A percentile compares a stretch with the other conserved stretches of the same genome.
phyloP scores from a whole-genome alignment of 1,284 basidiomycete genomes.

The Termitomyces sp. region DNA sequence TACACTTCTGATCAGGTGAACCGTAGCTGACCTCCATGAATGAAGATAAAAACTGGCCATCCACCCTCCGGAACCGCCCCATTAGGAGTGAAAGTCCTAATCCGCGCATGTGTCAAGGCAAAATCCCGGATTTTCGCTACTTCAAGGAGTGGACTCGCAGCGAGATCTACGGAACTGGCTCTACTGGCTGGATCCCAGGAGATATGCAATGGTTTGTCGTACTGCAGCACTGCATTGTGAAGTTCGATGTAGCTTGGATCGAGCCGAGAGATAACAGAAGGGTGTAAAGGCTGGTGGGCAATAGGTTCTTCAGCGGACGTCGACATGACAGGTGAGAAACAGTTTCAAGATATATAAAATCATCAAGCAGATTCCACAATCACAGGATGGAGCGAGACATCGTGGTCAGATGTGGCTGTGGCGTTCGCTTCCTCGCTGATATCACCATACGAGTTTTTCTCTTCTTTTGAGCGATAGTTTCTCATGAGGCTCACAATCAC shows the following conservation, averaged over 20 bases:
- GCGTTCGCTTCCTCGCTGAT: too few species aligned
- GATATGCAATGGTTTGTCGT: conserved; percentile 25
- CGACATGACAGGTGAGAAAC: too few species aligned
- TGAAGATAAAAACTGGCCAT: conserved; percentile 60
- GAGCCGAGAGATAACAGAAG: conserved; percentile 48
- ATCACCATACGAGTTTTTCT: too few species aligned
- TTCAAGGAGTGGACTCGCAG: conserved; percentile 48
- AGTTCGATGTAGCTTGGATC: conserved; percentile 61
- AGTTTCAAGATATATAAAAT: too few species aligned
- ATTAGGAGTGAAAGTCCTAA: conserved; percentile 56
- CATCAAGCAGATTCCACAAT: too few species aligned
- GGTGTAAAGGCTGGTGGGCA: conserved; percentile 49
- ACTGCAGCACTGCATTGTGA: conserved; percentile 47
- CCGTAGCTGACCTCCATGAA: conserved; percentile 46
- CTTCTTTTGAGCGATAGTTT: too few species aligned
- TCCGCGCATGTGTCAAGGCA: conserved; percentile 39
- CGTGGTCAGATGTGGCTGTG: too few species aligned
- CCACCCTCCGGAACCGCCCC: conserved; percentile 42
- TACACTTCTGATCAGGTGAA: conserved; percentile 43
- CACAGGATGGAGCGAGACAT: too few species aligned
- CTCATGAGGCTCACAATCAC: too few species aligned
- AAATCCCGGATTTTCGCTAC: conserved; percentile 52
- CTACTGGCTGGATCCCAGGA: conserved; percentile 34
- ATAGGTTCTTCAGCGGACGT: conserved; percentile 1
- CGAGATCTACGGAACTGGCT: conserved; percentile 37